Evolutionary conservation across 2,329 filamentous ascomycete genomes (phyloP), one percentile per base, ranked within the genome.

Genomic region (Rosellinia necatrix): DNA sequence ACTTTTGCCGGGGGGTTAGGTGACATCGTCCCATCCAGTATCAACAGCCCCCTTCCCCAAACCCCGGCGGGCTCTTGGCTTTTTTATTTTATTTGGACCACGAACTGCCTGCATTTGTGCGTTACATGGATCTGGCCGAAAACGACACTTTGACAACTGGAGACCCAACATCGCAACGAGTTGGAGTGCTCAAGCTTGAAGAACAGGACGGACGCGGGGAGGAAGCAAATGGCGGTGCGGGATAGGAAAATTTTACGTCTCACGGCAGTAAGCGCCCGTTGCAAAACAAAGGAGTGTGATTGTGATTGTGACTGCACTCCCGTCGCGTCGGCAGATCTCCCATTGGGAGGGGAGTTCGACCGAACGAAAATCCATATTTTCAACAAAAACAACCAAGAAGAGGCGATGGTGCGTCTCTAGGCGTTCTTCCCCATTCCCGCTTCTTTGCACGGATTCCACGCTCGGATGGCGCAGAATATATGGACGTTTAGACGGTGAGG

Each of bases 401-500:
- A 42, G 29, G 43, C 15, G 29, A 21, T 42, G 43, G 52, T 17
- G 50, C 47, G 34, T 38, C 24, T 53, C 41, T 47, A 25, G 41
- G 41, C 12, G 17, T 40, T 50, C 25, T 37, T 51, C 51, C 37
- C 22, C 37, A 40, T 56, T 56, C 38, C 56, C 56, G 59, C 59
- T 50, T 61, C 56, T 61, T 61, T 51, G 47, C 12, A 53, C 49
- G 46, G 53, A 30, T 44, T 53, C 49, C 40, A 49, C 49, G 25
- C 30, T 42, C 44, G 47, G 56, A 48, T 50, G 40, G 49, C 38
- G 51, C 35, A 37, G 42, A 25, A 43, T 53, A 46, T 61, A 61
- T 51, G 59, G 59, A 44, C 46, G 49, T 40, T 52, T 50, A 60
- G 53, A 61, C 59, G 59, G 59, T 61, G 59, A 61, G 52, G 41